Evolutionary conservation across 2,329 filamentous ascomycete genomes (phyloP).

Genomic region (Aspergillus viridinutans): DNA sequence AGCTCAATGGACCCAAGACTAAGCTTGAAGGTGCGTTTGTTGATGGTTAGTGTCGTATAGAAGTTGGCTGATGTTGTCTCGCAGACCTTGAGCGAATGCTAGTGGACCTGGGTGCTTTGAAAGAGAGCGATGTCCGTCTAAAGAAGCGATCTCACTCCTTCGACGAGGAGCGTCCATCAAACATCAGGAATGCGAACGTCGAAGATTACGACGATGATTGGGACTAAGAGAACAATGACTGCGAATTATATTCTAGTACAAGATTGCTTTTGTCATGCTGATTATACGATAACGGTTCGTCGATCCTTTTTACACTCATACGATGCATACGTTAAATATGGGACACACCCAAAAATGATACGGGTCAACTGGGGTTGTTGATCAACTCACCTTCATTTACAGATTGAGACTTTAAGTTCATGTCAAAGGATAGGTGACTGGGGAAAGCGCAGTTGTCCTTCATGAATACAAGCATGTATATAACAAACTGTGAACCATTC

Average conservation of each 20-base stretch:
- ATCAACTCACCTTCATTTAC: background rate
- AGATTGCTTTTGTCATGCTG: background rate
- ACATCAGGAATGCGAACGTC: slow-evolving; percentile 46
- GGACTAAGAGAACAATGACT: slow-evolving; percentile 42
- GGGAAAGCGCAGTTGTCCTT: background rate
- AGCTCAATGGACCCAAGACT: slow-evolving; percentile 68
- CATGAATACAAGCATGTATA: background rate
- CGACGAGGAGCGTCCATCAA: slow-evolving; percentile 50
- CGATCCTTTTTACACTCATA: background rate
- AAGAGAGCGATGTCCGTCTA: slow-evolving; percentile 73
- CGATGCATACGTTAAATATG: background rate
- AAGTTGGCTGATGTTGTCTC: background rate
- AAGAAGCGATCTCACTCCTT: slow-evolving; percentile 55
- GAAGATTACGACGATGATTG: slow-evolving; percentile 54
- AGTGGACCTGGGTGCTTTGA: slow-evolving; percentile 75
- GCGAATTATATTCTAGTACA: background rate
- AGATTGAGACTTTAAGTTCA: background rate
- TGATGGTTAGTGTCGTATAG: slow-evolving; percentile 10
- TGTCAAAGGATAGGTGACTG: background rate
- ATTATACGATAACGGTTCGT: background rate
- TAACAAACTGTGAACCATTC: background rate
- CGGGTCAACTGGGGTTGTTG: background rate
- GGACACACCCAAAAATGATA: background rate
- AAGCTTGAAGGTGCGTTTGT: slow-evolving; percentile 51
- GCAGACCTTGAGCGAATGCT: slow-evolving; percentile 73